A percentile compares a stretch with the other conserved stretches of the same genome.
Conservation (phyloP, 2,329 filamentous ascomycete species). For the Xylaria sp. region DNA sequence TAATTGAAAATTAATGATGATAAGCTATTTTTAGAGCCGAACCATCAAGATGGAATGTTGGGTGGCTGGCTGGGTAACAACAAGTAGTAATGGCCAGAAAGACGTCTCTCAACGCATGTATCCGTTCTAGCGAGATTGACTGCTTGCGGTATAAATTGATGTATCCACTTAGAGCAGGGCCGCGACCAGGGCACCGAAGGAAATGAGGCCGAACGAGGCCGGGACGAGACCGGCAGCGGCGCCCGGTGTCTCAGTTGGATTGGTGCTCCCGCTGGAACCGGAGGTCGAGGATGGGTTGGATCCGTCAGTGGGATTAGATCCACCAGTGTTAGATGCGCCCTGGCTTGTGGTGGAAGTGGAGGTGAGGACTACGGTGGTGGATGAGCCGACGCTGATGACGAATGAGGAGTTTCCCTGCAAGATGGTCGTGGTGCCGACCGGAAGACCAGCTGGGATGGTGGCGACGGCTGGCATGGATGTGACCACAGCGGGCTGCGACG, state of each 20-base stretch:
- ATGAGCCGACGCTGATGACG: conserved; percentile 31
- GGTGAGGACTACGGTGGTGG: conserved; percentile 31
- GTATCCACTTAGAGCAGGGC: conserved; percentile 26
- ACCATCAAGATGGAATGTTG: conserved; percentile 11
- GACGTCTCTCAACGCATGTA: conserved; percentile 15
- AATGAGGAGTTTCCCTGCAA: conserved; percentile 27
- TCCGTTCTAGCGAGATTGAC: conserved; percentile 9
- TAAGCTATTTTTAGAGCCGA: conserved; percentile 5
- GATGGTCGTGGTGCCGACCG: conserved; percentile 27
- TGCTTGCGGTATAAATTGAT: conserved; percentile 1
- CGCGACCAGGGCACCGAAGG: conserved; percentile 31
- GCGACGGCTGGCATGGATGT: conserved; percentile 35
- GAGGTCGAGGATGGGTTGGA: conserved; percentile 10
- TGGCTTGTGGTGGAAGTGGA: conserved; percentile 19
- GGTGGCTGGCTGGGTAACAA: conserved; percentile 14
- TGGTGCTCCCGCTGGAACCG: conserved; percentile 7
- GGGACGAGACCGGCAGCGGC: conserved; percentile 30
- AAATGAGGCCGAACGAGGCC: conserved; percentile 28
- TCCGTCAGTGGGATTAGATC: conserved; percentile 19
- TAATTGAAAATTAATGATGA: conserved; percentile 4
- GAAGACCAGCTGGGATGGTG: conserved; percentile 55
- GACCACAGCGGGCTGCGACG: conserved; percentile 32
- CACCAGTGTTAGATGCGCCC: conserved; percentile 10
- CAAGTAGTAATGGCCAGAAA: conserved; percentile 10
- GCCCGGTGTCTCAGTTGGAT: conserved; percentile 23